phyloP scores from a whole-genome alignment of 768 basidiomycete genomes.

The Lactarius trivialis region DNA sequence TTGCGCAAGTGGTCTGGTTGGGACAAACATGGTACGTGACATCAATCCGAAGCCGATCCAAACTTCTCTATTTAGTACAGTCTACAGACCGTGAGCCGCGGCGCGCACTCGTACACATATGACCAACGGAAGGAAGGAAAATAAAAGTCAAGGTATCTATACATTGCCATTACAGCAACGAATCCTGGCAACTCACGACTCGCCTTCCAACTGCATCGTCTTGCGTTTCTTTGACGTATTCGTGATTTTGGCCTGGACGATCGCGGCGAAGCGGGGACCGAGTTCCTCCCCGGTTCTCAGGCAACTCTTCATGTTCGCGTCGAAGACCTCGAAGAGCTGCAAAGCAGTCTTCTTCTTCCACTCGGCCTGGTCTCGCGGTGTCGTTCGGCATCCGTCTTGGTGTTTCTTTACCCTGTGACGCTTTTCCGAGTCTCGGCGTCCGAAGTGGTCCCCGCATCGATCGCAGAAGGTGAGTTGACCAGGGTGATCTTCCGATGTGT shows the following conservation, averaged over 20 bases:
- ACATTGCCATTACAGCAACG: too few relatives aligned
- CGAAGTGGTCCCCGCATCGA: not conserved
- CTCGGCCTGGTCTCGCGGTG: not conserved
- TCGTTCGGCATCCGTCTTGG: not conserved
- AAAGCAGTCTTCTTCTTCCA: not conserved
- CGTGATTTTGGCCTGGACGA: not conserved
- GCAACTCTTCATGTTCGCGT: too few relatives aligned
- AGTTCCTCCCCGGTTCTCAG: not conserved
- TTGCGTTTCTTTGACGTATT: not conserved
- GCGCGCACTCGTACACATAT: not conserved
- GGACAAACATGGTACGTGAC: not conserved
- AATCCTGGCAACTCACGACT: not conserved
- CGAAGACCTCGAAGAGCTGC: not conserved
- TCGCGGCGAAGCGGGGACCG: not conserved
- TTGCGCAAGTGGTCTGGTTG: not conserved
- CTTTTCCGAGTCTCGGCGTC: not conserved
- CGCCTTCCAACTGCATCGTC: not conserved
- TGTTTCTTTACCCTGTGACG: not conserved
- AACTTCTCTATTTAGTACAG: not conserved
- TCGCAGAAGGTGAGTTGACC: not conserved
- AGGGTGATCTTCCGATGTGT: not conserved
- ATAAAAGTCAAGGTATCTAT: not conserved
- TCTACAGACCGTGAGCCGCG: not conserved
- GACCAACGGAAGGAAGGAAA: not conserved
- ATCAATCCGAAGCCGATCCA: not conserved